Percentiles rank a stretch among this genome's conserved stretches.
Conservation (phyloP, 441 rosid species). For the Isatis lusitanica region DNA sequence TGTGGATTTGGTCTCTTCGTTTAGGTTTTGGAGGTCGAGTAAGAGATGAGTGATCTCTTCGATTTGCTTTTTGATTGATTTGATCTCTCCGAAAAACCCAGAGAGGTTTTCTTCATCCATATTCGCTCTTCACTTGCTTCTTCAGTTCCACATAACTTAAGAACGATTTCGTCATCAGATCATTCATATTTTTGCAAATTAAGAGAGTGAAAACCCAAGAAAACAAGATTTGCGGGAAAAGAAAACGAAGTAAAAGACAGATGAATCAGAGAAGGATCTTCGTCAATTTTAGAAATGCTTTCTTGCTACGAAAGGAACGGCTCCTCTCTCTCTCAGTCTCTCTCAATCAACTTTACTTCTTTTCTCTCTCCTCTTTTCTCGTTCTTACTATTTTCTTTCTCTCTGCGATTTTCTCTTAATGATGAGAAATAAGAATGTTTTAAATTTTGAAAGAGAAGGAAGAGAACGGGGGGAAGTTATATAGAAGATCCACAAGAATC, state of each 20-base stretch:
- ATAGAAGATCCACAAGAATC: slow-evolving; percentile 28
- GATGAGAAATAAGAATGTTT: slow-evolving; percentile 20
- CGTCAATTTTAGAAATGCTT: background rate
- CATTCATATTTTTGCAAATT: slow-evolving; percentile 58
- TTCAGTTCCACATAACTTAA: slow-evolving; percentile 79
- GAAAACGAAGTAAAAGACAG: slow-evolving; percentile 2
- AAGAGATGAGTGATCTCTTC: slow-evolving; percentile 85
- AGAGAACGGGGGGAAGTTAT: slow-evolving; percentile 24
- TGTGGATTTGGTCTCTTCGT: slow-evolving; percentile 70
- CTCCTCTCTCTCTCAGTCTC: slow-evolving; percentile 10
- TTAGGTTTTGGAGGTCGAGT: slow-evolving; percentile 65
- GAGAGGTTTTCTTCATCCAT: slow-evolving; percentile 61
- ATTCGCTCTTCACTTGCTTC: slow-evolving; percentile 66
- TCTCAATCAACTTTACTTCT: background rate
- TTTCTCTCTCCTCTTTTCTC: background rate
- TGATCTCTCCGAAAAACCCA: slow-evolving; percentile 63
- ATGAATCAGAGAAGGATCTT: background rate
- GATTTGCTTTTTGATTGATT: slow-evolving; percentile 53
- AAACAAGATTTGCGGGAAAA: background rate
- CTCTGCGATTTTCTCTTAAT: background rate
- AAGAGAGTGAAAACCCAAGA: slow-evolving; percentile 38
- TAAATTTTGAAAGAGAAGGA: slow-evolving; percentile 21
- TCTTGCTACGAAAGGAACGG: slow-evolving; percentile 30
- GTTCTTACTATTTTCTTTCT: background rate
- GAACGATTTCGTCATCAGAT: slow-evolving; percentile 86